Base-by-base conservation (phyloP, 305 asterid species). In the Solanum hybrid region DNA sequence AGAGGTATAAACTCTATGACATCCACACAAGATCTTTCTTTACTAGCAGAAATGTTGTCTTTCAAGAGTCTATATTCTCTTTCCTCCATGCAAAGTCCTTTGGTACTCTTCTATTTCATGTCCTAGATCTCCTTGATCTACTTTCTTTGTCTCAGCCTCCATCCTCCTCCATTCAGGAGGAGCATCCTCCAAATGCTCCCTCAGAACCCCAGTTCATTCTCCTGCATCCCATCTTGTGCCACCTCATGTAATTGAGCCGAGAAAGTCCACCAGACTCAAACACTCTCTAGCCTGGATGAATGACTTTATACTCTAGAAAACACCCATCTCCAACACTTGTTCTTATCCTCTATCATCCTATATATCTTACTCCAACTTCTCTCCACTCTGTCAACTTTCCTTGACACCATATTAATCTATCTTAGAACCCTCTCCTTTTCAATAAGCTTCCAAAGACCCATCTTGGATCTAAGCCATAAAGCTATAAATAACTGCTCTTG, bases 391-490 rank as follows among this genome's bases (percentile, higher is more conserved):
- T 15, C 66, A 51, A 51, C 3, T 2, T 51, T 0, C n/a, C n/a
- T 51, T 51, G 1, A 51, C n/a, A 15, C 1, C n/a, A 51, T 51
- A 51, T 15, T 15, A 9, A 51, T 0, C 0, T 51, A 15, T 51
- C 66, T 51, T 51, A 51, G n/a, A 51, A 51, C n/a, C 66, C n/a
- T 15, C 9, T 51, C 0, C n/a, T 51, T 51, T 51, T 51, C 66
- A 51, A 51, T 0, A 51, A 15, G n/a, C 3, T 51, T 51, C 66
- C n/a, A 51, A 51, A 15, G 0, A 51, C 66, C 66, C n/a, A 51
- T 51, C 66, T 51, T 51, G 0, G 66, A 51, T 51, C 66, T 4
- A 51, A 51, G 66, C 66, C 66, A 51, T 15, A 1, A 15, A 51
- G 66, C 9, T 15, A 51, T 1, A 51, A 51, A 15, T 51, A 51